Conservation (phyloP, 2,329 filamentous ascomycete genomes). For the Endoconidiophora polonica region DNA sequence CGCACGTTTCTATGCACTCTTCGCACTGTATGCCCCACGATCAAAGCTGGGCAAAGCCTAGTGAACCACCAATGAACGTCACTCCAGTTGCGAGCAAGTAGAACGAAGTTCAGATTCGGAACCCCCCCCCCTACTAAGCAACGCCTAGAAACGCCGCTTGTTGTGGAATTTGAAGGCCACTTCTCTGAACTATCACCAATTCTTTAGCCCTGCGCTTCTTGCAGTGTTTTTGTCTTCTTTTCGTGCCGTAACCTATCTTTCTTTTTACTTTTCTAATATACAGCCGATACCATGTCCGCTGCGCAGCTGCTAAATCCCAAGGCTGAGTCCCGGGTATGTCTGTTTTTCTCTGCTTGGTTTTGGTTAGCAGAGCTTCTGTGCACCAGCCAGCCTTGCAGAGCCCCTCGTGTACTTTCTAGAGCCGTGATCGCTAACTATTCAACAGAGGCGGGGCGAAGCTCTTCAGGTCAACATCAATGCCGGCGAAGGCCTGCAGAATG, state of each 20-base stretch:
- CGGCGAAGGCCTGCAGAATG: slow-evolving; percentile 83
- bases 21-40: slow-evolving; percentile 8
- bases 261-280: slow-evolving; percentile 27
- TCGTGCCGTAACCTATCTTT: neutral
- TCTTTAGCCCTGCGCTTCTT: slow-evolving; percentile 5
- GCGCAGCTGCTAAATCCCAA: slow-evolving; percentile 97
- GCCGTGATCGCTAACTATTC: slow-evolving; percentile 12
- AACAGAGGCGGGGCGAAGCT: slow-evolving; percentile 86
- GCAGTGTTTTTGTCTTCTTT: slow-evolving; percentile 2
- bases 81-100: neutral
- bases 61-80: neutral
- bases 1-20: neutral
- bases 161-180: slow-evolving; percentile 3
- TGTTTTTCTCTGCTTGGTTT: slow-evolving; percentile 3
- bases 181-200: slow-evolving; percentile 9
- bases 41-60: too few species aligned
- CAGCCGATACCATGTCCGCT: slow-evolving; percentile 56
- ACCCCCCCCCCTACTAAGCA: neutral
- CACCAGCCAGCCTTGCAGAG: slow-evolving; percentile 2
- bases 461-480: slow-evolving; percentile 92
- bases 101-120: neutral
- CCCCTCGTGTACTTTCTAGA: neutral
- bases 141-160: neutral
- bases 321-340: slow-evolving; percentile 82
- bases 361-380: slow-evolving; percentile 1